Evolutionary conservation across 2,329 filamentous ascomycete species (phyloP).

Genomic region (Hyphodiscus sp.): DNA sequence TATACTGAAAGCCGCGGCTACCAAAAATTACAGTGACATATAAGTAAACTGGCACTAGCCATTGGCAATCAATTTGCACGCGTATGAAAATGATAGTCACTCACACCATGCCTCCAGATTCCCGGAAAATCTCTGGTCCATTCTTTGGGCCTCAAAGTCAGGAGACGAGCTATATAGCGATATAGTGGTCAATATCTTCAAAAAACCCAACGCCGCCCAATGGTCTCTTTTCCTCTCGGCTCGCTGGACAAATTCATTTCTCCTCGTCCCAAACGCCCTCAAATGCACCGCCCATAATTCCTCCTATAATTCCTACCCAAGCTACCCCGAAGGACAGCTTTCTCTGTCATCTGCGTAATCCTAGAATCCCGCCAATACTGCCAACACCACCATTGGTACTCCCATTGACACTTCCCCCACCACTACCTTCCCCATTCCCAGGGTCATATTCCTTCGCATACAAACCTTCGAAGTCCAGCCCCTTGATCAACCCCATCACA

Average conservation of each 20-base stretch:
- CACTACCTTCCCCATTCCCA: not conserved
- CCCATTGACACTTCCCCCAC: not conserved
- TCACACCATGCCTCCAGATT: too few relatives aligned
- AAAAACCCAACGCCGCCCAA: not conserved
- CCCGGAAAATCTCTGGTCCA: too few relatives aligned
- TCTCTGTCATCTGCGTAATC: not conserved
- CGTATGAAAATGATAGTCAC: too few relatives aligned
- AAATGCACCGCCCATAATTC: not conserved
- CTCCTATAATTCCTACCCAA: too few relatives aligned
- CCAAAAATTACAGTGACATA: too few relatives aligned
- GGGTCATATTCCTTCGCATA: conserved; percentile 20
- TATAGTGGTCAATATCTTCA: not conserved
- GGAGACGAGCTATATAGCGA: not conserved
- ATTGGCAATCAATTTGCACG: too few relatives aligned
- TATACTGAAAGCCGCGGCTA: too few relatives aligned
- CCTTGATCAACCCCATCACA: conserved; percentile 50
- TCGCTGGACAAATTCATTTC: not conserved
- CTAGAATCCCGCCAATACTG: not conserved
- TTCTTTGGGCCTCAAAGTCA: too few relatives aligned
- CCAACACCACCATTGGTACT: not conserved
- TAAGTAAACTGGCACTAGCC: too few relatives aligned
- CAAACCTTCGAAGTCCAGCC: conserved; percentile 40
- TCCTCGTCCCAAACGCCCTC: not conserved
- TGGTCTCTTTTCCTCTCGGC: not conserved
- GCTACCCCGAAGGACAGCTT: too few relatives aligned